Evolutionary conservation across 2,329 filamentous ascomycete genomes (phyloP).

Genomic region (Trichoderma lentiforme): DNA sequence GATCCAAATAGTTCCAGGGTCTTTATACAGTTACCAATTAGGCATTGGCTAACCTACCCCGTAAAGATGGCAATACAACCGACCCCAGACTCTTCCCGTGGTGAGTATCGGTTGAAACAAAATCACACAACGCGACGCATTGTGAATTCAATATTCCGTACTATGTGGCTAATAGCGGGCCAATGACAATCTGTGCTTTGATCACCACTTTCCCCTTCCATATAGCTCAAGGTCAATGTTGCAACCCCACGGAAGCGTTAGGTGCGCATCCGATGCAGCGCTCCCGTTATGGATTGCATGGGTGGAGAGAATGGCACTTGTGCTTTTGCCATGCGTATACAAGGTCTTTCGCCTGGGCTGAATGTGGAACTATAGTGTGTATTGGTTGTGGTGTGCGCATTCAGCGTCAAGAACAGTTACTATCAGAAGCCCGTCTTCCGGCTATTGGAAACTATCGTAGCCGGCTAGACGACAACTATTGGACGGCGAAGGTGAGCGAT

Average conservation of each 20-base stretch:
- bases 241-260: constrained; percentile 11
- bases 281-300: constrained; percentile 1
- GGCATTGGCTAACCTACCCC: neutral
- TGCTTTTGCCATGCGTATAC: too few relatives aligned
- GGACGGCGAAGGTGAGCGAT: neutral
- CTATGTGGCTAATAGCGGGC: neutral
- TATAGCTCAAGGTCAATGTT: neutral
- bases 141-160: neutral
- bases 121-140: neutral
- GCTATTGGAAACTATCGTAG: neutral
- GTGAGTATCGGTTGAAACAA: neutral
- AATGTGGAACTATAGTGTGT: neutral
- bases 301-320: neutral
- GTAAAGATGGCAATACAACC: neutral
- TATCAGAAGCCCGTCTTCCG: neutral
- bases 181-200: neutral
- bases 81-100: constrained; percentile 2
- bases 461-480: neutral
- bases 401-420: neutral
- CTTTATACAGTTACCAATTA: neutral
- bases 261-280: constrained; percentile 12
- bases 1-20: neutral
- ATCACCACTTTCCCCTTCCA: neutral
- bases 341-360: neutral
- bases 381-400: neutral